These are phyloP conservation scores for Pistacia vera DNA, from an alignment of 345 rosid species.

Conservation along the genomic window DNA sequence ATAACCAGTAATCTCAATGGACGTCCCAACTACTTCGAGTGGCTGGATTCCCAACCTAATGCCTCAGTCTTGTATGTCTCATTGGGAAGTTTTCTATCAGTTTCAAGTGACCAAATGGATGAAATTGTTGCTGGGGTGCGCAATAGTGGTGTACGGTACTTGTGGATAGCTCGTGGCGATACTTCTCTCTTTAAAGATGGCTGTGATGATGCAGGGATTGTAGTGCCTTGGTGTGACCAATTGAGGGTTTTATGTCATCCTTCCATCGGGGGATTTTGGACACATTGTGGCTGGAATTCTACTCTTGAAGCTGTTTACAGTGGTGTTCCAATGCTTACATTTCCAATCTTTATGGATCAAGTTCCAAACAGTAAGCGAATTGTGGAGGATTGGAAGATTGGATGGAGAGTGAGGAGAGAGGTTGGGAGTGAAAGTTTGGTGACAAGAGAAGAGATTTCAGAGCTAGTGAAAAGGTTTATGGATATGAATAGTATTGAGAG, in stretches of 20 bases:
- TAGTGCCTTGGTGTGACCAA: constrained; percentile 45
- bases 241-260: constrained; percentile 35
- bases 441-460: constrained; percentile 27
- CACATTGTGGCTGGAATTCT: constrained; percentile 47
- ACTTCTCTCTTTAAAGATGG: constrained; percentile 7
- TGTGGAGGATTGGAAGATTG: constrained; percentile 44
- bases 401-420: constrained; percentile 27
- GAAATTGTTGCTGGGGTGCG: constrained; percentile 36
- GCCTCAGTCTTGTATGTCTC: constrained; percentile 38
- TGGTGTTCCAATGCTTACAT: constrained; percentile 45
- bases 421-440: constrained; percentile 13
- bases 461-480: constrained; percentile 25
- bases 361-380: constrained; percentile 31
- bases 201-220: constrained; percentile 18
- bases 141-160: constrained; percentile 25
- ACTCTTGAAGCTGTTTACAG: constrained; percentile 32
- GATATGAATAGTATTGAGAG: constrained; percentile 22
- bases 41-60: constrained; percentile 34
- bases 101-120: constrained; percentile 33
- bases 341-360: constrained; percentile 39
- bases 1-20: neutral
- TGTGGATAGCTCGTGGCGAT: constrained; percentile 36
- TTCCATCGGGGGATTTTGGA: constrained; percentile 44
- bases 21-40: constrained; percentile 5
- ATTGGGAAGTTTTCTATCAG: constrained; percentile 35